Evolutionary conservation across 768 basidiomycete species (phyloP).

Genomic region (Lactarius tabidus): DNA sequence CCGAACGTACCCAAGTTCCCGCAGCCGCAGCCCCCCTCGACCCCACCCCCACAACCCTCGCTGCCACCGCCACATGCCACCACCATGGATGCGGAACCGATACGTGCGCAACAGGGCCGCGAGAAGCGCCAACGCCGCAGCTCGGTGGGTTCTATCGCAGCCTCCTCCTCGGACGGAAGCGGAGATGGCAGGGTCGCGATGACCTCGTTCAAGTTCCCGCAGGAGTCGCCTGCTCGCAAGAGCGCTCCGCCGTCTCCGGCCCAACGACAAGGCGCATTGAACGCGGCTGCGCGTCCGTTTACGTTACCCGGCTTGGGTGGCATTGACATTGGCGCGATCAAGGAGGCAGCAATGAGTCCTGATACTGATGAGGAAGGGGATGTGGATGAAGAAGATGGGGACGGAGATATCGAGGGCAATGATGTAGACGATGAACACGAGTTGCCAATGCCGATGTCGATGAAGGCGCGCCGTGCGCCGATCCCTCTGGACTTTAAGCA

Average conservation of each 20-base stretch:
- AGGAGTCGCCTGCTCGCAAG: conserved; percentile 49
- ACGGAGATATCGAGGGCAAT: conserved; percentile 15
- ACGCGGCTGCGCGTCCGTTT: conserved; percentile 54
- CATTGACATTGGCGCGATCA: conserved; percentile 26
- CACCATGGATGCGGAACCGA: conserved; percentile 25
- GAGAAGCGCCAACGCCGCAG: conserved; percentile 72
- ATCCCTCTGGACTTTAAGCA: conserved; percentile 78
- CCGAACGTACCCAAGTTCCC: conserved; percentile 60
- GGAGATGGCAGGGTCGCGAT: conserved; percentile 47
- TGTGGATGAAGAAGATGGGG: conserved; percentile 27
- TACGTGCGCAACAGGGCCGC: conserved; percentile 57
- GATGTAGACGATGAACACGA: conserved; percentile 27
- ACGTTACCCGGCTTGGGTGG: conserved; percentile 61
- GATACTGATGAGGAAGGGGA: conserved; percentile 14
- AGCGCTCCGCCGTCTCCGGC: conserved; percentile 40
- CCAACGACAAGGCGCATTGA: conserved; percentile 32
- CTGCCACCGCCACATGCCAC: conserved; percentile 28
- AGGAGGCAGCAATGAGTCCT: neutral
- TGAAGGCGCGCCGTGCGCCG: conserved; percentile 60
- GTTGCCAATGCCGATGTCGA: conserved; percentile 34
- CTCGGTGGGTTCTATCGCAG: conserved; percentile 36
- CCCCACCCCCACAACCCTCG: conserved; percentile 36
- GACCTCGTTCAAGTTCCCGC: conserved; percentile 75
- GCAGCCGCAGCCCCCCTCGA: conserved; percentile 28
- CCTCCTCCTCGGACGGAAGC: conserved; percentile 52